Evolutionary conservation across 2,329 filamentous ascomycete genomes (phyloP).

Genomic region (Alternaria tenuissima): DNA sequence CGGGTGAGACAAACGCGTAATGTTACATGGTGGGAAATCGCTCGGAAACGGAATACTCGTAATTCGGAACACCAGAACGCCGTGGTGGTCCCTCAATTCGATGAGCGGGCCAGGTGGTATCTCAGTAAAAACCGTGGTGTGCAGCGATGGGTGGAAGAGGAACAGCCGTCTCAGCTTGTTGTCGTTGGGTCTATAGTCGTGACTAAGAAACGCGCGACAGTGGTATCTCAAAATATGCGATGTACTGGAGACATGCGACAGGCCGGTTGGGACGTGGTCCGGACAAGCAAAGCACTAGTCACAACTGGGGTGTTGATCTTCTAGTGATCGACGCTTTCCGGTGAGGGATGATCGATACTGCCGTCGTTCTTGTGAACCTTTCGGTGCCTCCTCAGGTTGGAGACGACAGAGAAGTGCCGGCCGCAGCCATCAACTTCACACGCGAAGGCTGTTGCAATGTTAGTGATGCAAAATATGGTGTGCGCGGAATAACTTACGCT

Average conservation of each 20-base stretch:
- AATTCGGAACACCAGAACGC: conserved; percentile 32
- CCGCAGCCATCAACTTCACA: conserved; percentile 96
- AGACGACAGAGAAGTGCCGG: conserved; percentile 95
- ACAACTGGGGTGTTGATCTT: conserved; percentile 29
- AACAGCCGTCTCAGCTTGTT: conserved; percentile 40
- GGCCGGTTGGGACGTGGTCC: conserved; percentile 10
- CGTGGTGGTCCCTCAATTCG: conserved; percentile 20
- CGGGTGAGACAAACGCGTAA: conserved; percentile 25
- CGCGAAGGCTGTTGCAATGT: conserved; percentile 73
- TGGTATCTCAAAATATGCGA: conserved; percentile 49
- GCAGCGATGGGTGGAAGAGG: conserved; percentile 43
- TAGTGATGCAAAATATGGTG: conserved; percentile 1
- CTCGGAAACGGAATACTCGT: conserved; percentile 40
- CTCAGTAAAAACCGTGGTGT: conserved; percentile 29
- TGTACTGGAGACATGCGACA: conserved; percentile 10
- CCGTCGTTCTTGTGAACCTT: conserved; percentile 90
- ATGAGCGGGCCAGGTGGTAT: conserved; percentile 29
- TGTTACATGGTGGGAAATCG: conserved; percentile 43
- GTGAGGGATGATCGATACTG: conserved; percentile 56
- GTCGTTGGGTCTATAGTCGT: conserved; percentile 34
- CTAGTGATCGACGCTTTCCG: conserved; percentile 52
- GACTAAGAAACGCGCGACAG: conserved; percentile 42
- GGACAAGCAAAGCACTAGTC: conserved; percentile 10
- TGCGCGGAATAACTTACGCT: conserved; percentile 72
- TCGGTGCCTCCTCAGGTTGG: conserved; percentile 90